These are phyloP conservation scores for Acacia crassicarpa DNA, from an alignment of 306 rosid species.

Conservation along the genomic window DNA sequence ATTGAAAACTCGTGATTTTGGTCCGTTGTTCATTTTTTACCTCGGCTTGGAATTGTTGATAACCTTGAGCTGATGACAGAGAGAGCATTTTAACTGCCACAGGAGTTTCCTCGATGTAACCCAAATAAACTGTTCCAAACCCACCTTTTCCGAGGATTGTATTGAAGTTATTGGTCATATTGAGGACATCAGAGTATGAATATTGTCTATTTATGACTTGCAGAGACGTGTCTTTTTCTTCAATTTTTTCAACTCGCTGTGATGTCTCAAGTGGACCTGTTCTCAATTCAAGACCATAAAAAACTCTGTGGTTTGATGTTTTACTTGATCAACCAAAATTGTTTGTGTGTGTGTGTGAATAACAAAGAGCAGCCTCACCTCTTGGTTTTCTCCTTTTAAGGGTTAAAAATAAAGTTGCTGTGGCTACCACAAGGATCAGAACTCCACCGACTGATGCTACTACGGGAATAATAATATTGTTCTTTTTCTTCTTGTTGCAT, in stretches of 20 bases:
- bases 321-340: background rate
- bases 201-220: background rate
- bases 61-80: background rate
- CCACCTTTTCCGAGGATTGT: background rate
- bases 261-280: background rate
- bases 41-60: background rate
- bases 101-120: background rate
- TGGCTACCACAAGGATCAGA: slow-evolving; percentile 15
- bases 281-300: background rate
- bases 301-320: background rate
- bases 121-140: background rate
- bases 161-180: background rate
- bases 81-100: background rate
- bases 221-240: background rate
- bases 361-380: background rate
- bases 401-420: slow-evolving; percentile 14
- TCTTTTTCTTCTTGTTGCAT: slow-evolving; percentile 24
- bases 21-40: background rate
- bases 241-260: background rate
- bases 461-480: slow-evolving; percentile 25
- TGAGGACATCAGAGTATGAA: background rate
- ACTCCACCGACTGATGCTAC: slow-evolving; percentile 43
- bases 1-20: background rate
- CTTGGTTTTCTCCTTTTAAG: slow-evolving; percentile 31
- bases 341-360: background rate